A percentile compares a stretch with the other conserved stretches of the same genome.
Conservation (phyloP, 176 grass and related monocot genomes). For the Rhynchospora pubera region DNA sequence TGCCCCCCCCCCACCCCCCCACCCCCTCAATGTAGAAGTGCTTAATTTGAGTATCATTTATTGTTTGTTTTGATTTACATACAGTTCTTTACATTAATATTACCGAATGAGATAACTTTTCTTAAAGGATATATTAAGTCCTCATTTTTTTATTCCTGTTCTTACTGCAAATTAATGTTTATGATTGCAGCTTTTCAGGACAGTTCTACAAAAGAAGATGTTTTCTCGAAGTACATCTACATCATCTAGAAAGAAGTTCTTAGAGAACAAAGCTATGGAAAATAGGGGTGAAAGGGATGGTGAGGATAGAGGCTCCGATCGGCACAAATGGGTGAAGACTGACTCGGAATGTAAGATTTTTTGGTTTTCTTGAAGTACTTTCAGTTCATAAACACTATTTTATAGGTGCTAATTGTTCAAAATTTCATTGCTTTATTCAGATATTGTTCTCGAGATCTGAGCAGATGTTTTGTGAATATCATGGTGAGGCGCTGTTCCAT, state of each 20-base stretch:
- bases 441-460: conserved; percentile 88
- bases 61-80: neutral
- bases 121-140: neutral
- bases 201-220: conserved; percentile 58
- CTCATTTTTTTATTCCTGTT: neutral
- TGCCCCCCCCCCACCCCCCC: too few species aligned
- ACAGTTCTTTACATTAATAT: neutral
- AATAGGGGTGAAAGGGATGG: conserved; percentile 20
- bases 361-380: neutral
- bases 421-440: conserved; percentile 26
- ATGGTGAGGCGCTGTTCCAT: neutral
- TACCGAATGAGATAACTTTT: neutral
- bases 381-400: neutral
- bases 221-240: conserved; percentile 13
- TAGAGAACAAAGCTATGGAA: conserved; percentile 43
- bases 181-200: conserved; percentile 36
- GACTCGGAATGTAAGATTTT: conserved; percentile 83
- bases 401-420: neutral
- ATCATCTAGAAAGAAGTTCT: conserved; percentile 27
- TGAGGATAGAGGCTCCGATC: conserved; percentile 24
- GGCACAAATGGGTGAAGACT: conserved; percentile 70
- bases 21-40: neutral
- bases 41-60: neutral
- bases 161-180: neutral
- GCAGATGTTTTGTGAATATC: neutral